Conservation (phyloP, 2,329 filamentous ascomycete species). For the Aspergillus thermomutatus region DNA sequence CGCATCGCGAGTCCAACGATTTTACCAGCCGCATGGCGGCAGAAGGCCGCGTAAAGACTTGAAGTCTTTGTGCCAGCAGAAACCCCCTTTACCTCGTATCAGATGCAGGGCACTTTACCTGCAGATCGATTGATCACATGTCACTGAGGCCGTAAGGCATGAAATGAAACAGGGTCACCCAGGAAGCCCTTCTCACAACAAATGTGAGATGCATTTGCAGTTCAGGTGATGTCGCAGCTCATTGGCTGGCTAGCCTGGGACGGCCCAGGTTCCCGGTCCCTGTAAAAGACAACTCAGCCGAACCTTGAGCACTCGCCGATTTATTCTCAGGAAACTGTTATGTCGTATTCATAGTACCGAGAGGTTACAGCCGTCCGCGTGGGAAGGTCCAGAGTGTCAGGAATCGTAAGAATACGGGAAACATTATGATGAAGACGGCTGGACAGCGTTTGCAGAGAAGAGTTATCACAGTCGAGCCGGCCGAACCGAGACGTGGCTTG, state of each 20-base stretch:
- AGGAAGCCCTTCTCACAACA: neutral
- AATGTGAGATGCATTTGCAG: constrained; percentile 5
- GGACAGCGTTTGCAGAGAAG: neutral
- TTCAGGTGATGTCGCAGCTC: neutral
- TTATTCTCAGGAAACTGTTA: neutral
- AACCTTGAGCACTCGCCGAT: neutral
- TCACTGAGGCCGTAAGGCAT: constrained; percentile 3
- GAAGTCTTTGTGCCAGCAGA: neutral
- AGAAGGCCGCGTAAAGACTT: constrained; percentile 10
- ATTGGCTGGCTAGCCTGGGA: neutral
- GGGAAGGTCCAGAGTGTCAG: neutral
- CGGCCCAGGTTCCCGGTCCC: neutral
- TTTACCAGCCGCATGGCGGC: constrained; percentile 14
- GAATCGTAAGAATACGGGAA: neutral
- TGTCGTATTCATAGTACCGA: neutral
- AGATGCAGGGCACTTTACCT: neutral
- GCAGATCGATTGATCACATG: constrained; percentile 11
- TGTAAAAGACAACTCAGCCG: neutral
- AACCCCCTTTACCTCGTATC: neutral
- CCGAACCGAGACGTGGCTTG: neutral
- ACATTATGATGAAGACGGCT: neutral
- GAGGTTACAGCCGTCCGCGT: neutral
- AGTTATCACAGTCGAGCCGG: neutral
- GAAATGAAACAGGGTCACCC: constrained; percentile 13
- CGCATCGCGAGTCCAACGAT: constrained; percentile 6